phyloP scores from a whole-genome alignment of 495 filamentous ascomycete genomes.

The Daldinia childiae region DNA sequence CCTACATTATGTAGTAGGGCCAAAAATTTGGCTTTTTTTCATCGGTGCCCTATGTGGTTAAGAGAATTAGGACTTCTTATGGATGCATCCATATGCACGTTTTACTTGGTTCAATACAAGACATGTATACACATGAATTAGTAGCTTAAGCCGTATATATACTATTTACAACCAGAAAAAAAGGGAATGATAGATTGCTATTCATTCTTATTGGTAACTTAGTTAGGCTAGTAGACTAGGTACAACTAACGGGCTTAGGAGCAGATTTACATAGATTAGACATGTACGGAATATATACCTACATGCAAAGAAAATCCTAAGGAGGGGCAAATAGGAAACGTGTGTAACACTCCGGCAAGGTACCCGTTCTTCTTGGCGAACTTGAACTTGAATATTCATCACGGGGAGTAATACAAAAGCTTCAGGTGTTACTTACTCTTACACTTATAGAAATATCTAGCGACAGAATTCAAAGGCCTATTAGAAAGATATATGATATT shows the following conservation, averaged over 20 bases:
- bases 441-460: neutral
- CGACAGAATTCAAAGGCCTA: too few species aligned
- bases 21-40: neutral
- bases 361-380: slow-evolving; percentile 30
- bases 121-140: neutral
- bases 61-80: too few species aligned
- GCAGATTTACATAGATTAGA: neutral
- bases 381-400: slow-evolving; percentile 10
- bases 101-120: neutral
- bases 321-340: slow-evolving; percentile 10
- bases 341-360: neutral
- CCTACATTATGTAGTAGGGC: neutral
- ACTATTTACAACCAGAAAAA: too few species aligned
- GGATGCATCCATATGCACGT: too few species aligned
- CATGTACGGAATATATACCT: too few species aligned
- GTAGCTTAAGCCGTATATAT: neutral
- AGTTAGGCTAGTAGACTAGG: too few species aligned
- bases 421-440: neutral
- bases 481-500: too few species aligned
- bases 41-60: neutral
- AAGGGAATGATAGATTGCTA: too few species aligned
- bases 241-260: neutral
- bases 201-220: too few species aligned
- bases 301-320: slow-evolving; percentile 8
- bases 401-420: neutral